phyloP scores from a whole-genome alignment of 2,329 filamentous ascomycete species.

The Claviceps sorghi region DNA sequence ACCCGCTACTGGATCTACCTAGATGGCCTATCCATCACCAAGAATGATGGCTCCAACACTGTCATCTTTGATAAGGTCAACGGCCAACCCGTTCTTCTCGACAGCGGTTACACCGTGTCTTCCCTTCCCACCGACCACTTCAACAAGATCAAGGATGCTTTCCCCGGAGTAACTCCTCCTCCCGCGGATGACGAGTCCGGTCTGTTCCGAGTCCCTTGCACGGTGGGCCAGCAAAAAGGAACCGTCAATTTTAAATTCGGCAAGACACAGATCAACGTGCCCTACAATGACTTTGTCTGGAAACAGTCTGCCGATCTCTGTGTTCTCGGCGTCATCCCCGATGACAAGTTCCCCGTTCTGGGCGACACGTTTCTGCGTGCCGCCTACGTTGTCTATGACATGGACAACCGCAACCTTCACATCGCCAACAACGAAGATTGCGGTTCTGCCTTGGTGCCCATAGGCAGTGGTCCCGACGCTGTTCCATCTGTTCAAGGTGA shows the following conservation, averaged over 20 bases:
- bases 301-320: conserved; percentile 17
- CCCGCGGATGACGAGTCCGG: conserved; percentile 15
- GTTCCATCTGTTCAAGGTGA: conserved; percentile 19
- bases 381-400: conserved; percentile 29
- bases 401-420: conserved; percentile 24
- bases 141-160: conserved; percentile 26
- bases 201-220: conserved; percentile 35
- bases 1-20: conserved; percentile 29
- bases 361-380: conserved; percentile 31
- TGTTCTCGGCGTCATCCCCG: conserved; percentile 31
- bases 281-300: conserved; percentile 33
- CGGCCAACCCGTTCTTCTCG: conserved; percentile 38
- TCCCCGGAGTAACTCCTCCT: conserved; percentile 12
- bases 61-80: conserved; percentile 28
- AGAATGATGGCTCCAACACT: conserved; percentile 21
- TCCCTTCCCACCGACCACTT: conserved; percentile 47
- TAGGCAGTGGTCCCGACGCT: conserved; percentile 24
- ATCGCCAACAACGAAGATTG: conserved; percentile 24
- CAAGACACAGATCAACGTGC: conserved; percentile 27
- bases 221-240: conserved; percentile 19
- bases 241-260: conserved; percentile 35
- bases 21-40: conserved; percentile 21
- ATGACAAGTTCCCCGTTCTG: conserved; percentile 24
- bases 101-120: conserved; percentile 53
- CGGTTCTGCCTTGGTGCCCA: conserved; percentile 22